phyloP scores from a whole-genome alignment of 495 filamentous ascomycete genomes.

The Podospora sp. region DNA sequence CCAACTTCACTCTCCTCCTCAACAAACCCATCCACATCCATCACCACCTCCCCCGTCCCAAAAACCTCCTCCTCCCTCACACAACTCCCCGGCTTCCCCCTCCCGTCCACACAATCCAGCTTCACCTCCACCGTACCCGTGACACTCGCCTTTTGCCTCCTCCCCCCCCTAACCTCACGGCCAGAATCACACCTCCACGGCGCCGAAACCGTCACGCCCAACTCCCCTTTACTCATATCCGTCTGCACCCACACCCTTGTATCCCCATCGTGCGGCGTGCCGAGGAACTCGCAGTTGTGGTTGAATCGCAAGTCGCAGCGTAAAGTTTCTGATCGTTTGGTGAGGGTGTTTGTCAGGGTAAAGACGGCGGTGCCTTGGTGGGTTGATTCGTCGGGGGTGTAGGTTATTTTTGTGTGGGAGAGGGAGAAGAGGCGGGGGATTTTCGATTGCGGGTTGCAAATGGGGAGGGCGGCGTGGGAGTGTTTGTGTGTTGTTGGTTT shows the following conservation, averaged over 20 bases:
- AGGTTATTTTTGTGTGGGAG: not conserved
- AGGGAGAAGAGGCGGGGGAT: not conserved
- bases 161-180: not conserved
- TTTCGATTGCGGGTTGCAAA: not conserved
- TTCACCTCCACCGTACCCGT: not conserved
- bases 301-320: not conserved
- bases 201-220: not conserved
- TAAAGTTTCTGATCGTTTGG: not conserved
- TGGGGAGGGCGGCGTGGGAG: not conserved
- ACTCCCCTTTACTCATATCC: not conserved
- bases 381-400: constrained; percentile 2
- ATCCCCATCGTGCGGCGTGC: not conserved
- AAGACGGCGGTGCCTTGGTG: constrained; percentile 12
- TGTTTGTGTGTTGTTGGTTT: not conserved
- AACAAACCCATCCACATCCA: not conserved
- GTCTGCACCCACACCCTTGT: not conserved
- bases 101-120: not conserved
- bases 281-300: not conserved
- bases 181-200: not conserved
- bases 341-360: not conserved
- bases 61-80: not conserved
- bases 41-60: not conserved
- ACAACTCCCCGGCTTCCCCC: not conserved
- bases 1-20: not conserved
- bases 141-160: not conserved